Evolutionary conservation across 2,329 filamentous ascomycete genomes (phyloP).

Genomic region (Chrysoporthe puriensis): DNA sequence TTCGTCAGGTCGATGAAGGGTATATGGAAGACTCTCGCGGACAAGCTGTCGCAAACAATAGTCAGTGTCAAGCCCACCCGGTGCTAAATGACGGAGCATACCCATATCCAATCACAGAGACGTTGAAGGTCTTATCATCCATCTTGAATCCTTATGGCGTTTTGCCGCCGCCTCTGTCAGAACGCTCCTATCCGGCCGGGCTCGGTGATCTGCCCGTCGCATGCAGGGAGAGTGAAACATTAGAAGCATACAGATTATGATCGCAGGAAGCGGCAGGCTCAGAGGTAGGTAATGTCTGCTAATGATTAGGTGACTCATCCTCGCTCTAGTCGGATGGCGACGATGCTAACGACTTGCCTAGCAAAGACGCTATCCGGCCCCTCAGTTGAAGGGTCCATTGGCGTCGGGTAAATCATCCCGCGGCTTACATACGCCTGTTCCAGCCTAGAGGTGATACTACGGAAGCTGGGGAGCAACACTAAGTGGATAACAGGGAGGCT

Average conservation of each 20-base stretch:
- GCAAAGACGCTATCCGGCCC: too few species aligned
- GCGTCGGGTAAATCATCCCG: too few species aligned
- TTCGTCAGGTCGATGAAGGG: slow-evolving; percentile 71
- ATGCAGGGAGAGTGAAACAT: background rate
- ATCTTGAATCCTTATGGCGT: background rate
- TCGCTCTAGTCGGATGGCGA: too few species aligned
- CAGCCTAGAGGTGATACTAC: too few species aligned
- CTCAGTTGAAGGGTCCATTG: too few species aligned
- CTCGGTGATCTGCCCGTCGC: background rate
- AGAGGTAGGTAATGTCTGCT: background rate
- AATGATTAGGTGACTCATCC: background rate
- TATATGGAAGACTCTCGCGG: slow-evolving; percentile 73
- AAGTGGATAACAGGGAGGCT: too few species aligned
- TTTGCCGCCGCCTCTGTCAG: background rate
- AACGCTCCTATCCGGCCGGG: background rate
- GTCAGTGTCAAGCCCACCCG: background rate
- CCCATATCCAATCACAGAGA: slow-evolving; percentile 38
- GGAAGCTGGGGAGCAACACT: too few species aligned
- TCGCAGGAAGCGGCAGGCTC: background rate
- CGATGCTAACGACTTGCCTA: too few species aligned
- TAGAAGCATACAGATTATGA: too few species aligned
- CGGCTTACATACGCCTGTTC: too few species aligned
- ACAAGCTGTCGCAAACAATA: slow-evolving; percentile 44
- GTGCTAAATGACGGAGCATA: slow-evolving; percentile 6
- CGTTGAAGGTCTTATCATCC: slow-evolving; percentile 34